Evolutionary conservation across 176 grass and related monocot species (phyloP).

Genomic region (Bolboschoenus planiculmis): DNA sequence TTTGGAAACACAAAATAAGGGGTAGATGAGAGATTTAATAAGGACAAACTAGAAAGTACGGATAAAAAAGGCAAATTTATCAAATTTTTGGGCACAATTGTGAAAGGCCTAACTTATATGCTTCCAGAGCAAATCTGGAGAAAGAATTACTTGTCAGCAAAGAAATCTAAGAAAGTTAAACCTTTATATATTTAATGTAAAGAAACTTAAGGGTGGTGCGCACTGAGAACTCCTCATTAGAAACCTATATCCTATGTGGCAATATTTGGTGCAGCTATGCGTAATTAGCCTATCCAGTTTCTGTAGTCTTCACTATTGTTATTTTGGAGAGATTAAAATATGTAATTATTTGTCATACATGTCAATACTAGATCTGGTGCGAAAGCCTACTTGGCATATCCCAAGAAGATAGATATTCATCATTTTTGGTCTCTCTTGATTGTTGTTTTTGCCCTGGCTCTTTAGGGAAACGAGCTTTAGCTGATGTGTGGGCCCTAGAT

Average conservation of each 20-base stretch:
- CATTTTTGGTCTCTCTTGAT: constrained; percentile 16
- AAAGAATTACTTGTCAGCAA: not conserved
- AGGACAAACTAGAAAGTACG: not conserved
- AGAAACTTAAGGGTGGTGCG: not conserved
- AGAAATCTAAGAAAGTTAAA: not conserved
- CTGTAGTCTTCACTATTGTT: not conserved
- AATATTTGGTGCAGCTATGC: not conserved
- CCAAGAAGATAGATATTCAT: not conserved
- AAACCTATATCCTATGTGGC: not conserved
- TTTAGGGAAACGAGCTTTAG: constrained; percentile 78
- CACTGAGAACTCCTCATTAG: not conserved
- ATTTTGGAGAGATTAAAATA: not conserved
- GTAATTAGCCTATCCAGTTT: not conserved
- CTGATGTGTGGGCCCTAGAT: constrained; percentile 98
- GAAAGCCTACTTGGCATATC: constrained; percentile 12
- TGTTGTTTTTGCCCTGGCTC: constrained; percentile 11
- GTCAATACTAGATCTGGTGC: constrained; percentile 6
- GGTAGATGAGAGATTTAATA: not conserved
- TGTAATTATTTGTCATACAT: not conserved
- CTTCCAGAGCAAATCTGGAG: not conserved
- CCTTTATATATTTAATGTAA: not conserved
- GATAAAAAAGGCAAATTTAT: not conserved
- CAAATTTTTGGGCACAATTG: not conserved
- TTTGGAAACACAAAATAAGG: not conserved
- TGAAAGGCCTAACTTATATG: not conserved